These are phyloP conservation scores for Pholiota adiposa DNA, from an alignment of 1,284 basidiomycete species.

Conservation along the genomic window DNA sequence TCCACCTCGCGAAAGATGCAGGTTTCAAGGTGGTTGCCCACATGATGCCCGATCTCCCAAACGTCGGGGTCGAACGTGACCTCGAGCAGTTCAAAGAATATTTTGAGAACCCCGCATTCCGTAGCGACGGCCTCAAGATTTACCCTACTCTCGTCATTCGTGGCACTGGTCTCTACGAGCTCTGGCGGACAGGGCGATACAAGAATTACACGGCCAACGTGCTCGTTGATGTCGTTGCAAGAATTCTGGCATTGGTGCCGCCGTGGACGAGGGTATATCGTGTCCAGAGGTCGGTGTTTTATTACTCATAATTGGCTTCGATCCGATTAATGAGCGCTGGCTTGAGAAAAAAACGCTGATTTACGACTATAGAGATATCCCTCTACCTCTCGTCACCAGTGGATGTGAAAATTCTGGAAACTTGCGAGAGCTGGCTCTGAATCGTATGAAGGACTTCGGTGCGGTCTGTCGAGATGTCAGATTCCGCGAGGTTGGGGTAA, in stretches of 20 bases:
- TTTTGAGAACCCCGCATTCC: constrained; percentile 98
- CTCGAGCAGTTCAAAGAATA: constrained; percentile 99
- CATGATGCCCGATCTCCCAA: constrained; percentile 98
- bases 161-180: constrained; percentile 95
- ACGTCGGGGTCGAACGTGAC: constrained; percentile 96
- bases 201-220: constrained; percentile 99
- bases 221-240: constrained; percentile 94
- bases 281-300: constrained; percentile 77
- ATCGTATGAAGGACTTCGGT: constrained; percentile 99
- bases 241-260: constrained; percentile 95
- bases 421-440: constrained; percentile 92
- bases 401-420: constrained; percentile 99
- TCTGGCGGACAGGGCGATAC: constrained; percentile 96
- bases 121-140: constrained; percentile 97
- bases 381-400: constrained; percentile 91
- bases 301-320: constrained; percentile 9
- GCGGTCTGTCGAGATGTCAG: constrained; percentile 97
- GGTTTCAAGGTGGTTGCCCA: constrained; percentile 99
- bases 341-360: constrained; percentile 4
- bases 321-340: constrained; percentile 14
- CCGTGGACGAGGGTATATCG: constrained; percentile 99
- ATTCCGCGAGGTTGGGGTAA: constrained; percentile 96
- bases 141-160: constrained; percentile 99
- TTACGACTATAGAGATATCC: constrained; percentile 77
- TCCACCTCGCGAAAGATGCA: constrained; percentile 98